A percentile compares a stretch with the other conserved stretches of the same genome.
Conservation (phyloP, 2,329 filamentous ascomycete genomes). For the Penicillium sp. region DNA sequence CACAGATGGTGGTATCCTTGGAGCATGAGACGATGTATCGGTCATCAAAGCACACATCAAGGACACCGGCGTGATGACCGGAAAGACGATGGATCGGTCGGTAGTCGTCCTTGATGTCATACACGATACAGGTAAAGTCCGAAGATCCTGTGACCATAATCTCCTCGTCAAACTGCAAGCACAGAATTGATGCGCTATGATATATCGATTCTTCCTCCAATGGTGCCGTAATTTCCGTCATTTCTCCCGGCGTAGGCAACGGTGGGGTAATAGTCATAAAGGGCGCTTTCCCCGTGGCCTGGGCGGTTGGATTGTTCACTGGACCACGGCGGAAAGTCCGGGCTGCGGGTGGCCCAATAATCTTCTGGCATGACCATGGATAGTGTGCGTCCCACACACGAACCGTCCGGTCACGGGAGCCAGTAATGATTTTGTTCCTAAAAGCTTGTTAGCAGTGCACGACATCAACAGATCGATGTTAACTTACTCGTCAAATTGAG, state of each 20-base stretch:
- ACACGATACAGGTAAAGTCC: constrained; percentile 86
- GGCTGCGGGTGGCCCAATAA: constrained; percentile 74
- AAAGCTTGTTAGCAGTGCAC: constrained; percentile 32
- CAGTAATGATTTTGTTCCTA: constrained; percentile 91
- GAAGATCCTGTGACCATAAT: constrained; percentile 95
- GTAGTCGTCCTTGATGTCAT: constrained; percentile 77
- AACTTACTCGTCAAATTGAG: constrained; percentile 91
- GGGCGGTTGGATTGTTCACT: constrained; percentile 49
- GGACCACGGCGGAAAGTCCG: constrained; percentile 24
- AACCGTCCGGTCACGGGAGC: constrained; percentile 91
- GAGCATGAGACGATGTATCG: constrained; percentile 94
- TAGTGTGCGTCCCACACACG: constrained; percentile 94
- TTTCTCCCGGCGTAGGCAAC: constrained; percentile 55
- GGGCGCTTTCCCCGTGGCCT: constrained; percentile 39
- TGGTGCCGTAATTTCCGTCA: constrained; percentile 29
- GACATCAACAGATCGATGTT: not conserved
- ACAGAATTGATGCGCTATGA: constrained; percentile 90
- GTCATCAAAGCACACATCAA: constrained; percentile 90
- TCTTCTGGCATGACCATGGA: constrained; percentile 70
- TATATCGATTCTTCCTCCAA: constrained; percentile 50
- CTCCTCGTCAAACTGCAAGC: constrained; percentile 87
- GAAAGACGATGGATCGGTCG: constrained; percentile 73
- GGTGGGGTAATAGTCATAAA: constrained; percentile 49
- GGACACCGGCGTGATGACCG: constrained; percentile 80
- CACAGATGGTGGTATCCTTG: constrained; percentile 89